A percentile compares a stretch with the other conserved stretches of the same genome.
Evolutionary conservation across 768 basidiomycete species (phyloP).

Genomic region (Suillus tomentosus): DNA sequence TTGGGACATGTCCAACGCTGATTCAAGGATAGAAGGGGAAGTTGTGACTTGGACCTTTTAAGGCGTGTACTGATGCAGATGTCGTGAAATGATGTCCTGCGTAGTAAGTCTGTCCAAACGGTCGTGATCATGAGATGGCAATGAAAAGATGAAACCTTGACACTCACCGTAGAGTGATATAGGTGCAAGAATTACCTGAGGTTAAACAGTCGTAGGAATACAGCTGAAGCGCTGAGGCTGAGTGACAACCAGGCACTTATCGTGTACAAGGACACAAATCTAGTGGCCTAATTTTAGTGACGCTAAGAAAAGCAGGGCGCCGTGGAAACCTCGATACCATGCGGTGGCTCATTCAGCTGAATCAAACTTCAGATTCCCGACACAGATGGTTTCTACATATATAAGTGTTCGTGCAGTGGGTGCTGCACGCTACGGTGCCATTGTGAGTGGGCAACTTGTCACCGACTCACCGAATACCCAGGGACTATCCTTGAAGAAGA

Average conservation of each 20-base stretch:
- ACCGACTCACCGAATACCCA: slow-evolving; percentile 76
- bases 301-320: no score
- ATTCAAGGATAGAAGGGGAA: neutral
- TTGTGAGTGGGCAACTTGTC: slow-evolving; percentile 39
- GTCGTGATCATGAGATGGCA: neutral
- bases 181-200: neutral
- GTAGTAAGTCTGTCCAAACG: neutral
- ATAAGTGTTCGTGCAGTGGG: no score
- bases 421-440: no score
- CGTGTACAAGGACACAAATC: no score
- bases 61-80: neutral
- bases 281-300: no score
- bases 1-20: neutral
- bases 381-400: neutral
- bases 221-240: neutral
- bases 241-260: neutral
- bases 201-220: neutral
- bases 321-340: no score
- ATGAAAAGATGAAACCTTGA: neutral
- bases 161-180: neutral
- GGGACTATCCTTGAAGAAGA: slow-evolving; percentile 50
- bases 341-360: slow-evolving; percentile 71
- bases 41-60: neutral
- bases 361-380: slow-evolving; percentile 85
- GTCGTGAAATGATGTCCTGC: neutral